phyloP scores from a whole-genome alignment of 192 early-diverging fungal genomes.

The Kickxella alabastrina region DNA sequence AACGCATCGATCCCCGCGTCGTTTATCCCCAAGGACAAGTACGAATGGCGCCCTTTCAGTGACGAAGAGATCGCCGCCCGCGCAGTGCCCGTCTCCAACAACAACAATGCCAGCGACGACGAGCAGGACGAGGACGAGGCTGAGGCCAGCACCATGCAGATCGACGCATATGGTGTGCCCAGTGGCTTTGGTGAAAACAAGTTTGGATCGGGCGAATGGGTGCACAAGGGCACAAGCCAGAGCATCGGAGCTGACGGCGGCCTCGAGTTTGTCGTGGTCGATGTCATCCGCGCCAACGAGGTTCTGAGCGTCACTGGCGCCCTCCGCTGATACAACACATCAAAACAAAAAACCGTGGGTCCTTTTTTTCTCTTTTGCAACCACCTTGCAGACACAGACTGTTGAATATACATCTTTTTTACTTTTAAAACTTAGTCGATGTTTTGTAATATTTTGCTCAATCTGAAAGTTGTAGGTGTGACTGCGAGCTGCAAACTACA shows the following conservation, averaged over 20 bases:
- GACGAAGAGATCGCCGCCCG: constrained; percentile 42
- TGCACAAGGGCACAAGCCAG: constrained; percentile 61
- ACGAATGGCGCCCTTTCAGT: constrained; percentile 62
- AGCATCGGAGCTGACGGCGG: constrained; percentile 63
- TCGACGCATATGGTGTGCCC: constrained; percentile 7
- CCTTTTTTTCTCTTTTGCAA: no score
- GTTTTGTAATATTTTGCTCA: no score
- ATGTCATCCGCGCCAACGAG: constrained; percentile 75
- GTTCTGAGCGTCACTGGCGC: constrained; percentile 81
- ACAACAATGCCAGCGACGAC: constrained; percentile 19
- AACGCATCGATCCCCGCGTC: constrained; percentile 91
- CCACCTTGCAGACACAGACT: no score
- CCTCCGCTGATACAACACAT: constrained; percentile 31
- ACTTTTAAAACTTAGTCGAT: no score
- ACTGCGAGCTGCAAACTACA: no score
- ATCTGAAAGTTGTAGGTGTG: no score
- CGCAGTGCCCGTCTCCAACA: constrained; percentile 6
- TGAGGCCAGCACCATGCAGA: constrained; percentile 17
- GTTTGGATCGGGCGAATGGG: constrained; percentile 64
- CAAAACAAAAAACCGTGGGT: not conserved
- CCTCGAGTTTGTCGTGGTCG: constrained; percentile 70
- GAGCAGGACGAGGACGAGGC: constrained; percentile 24
- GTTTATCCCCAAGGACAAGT: constrained; percentile 70
- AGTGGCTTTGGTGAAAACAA: constrained; percentile 23
- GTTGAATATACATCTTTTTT: no score